Conservation (phyloP, 257 asterid species). For the Solanum chmielewskii region DNA sequence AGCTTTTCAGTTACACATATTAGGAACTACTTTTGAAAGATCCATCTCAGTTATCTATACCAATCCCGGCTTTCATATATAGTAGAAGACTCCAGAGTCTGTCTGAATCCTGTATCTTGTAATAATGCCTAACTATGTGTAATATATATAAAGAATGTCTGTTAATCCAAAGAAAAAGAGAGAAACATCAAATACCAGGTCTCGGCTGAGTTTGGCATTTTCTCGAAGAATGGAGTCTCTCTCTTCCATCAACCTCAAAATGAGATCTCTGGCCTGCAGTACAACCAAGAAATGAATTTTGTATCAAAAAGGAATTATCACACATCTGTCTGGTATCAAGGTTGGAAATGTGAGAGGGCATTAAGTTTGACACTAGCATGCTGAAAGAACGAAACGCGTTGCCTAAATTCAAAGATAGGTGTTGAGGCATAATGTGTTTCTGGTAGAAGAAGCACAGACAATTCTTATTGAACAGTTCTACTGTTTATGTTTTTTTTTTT, state of each 20-base stretch:
- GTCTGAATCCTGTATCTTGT: background rate
- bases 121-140: background rate
- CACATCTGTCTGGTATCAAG: background rate
- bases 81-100: background rate
- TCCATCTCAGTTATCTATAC: background rate
- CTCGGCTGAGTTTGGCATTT: slow-evolving; percentile 8
- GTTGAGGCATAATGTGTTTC: background rate
- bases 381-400: background rate
- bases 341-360: background rate
- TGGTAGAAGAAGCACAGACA: background rate
- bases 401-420: background rate
- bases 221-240: background rate
- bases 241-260: slow-evolving; percentile 5
- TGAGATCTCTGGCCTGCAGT: slow-evolving; percentile 5
- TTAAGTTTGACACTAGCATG: background rate
- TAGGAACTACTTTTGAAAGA: background rate
- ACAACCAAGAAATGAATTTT: background rate
- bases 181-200: background rate
- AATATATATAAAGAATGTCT: background rate
- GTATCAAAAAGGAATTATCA: background rate
- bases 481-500: background rate
- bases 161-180: background rate
- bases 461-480: background rate
- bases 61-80: background rate
- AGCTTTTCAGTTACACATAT: background rate